Evolutionary conservation across 768 basidiomycete genomes (phyloP), one percentile per base, ranked within the genome.

Genomic region (Scleroderma citrinum): DNA sequence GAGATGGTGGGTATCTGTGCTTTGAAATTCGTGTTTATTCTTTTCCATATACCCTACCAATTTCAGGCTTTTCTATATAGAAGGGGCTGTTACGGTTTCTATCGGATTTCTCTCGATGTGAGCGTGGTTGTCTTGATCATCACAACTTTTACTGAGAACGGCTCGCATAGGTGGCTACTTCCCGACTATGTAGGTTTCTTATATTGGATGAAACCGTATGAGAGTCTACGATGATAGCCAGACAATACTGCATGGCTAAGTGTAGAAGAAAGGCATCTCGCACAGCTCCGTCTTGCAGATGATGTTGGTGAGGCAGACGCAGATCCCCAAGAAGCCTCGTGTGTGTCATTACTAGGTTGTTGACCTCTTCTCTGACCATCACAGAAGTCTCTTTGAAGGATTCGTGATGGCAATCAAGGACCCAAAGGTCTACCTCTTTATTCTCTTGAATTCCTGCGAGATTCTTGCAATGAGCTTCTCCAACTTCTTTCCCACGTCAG

Each of bases 221-320:
- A 35, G 12, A 35, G 12, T 6, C 12, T 35, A 39, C 17, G 10
- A 19, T 23, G n/a, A 19, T 52, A 83, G 81, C 81, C 80, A 2
- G 53, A 77, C 52, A 86, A 85, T 57, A 85, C 83, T 1, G 68
- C 69, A 30, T 85, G 82, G 82, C 60, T 85, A 26, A 67, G 69
- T 12, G 58, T 71, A 0, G 63, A 67, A 8, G 76, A 84, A 50
- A 70, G 72, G 17, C 74, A 72, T 24, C 69, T 85, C n/a, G 83
- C 83, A 3, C 82, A 82, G 61, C 76, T 75, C 14, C 78, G 83
- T 13, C 75, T 85, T 14, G 78, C 82, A 0, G 83, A 85, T 56
- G 82, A 85, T 57, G 80, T 77, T 8, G 81, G 82, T 2, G 82
- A 83, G 65, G 82, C 82, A 0, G 83, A 85, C 54, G 64, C 74